phyloP scores from a whole-genome alignment of 208 protist genomes.

The Novymonas esmeraldas region DNA sequence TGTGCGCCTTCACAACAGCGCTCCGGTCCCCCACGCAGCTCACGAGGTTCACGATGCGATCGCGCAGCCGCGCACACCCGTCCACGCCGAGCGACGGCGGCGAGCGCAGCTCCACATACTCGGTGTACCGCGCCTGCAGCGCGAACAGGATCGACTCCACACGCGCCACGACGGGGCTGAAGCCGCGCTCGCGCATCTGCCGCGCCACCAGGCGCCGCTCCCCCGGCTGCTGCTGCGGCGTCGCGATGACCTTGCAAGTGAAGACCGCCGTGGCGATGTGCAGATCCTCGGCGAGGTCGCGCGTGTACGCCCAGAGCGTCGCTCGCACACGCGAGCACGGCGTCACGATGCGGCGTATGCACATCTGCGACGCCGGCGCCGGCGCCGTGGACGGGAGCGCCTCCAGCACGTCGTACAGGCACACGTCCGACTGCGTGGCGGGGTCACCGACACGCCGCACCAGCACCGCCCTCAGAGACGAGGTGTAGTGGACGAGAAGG shows the following conservation, averaged over 20 bases:
- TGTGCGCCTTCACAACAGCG: conserved; percentile 34
- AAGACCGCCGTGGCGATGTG: conserved; percentile 71
- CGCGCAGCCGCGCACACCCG: conserved; percentile 43
- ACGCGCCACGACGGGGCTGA: conserved; percentile 35
- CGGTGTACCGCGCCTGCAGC: conserved; percentile 40
- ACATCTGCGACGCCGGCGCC: conserved; percentile 21
- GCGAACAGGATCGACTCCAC: conserved; percentile 66
- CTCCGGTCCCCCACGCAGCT: conserved; percentile 50
- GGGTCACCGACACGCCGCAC: conserved; percentile 20
- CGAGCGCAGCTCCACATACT: conserved; percentile 45
- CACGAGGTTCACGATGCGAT: conserved; percentile 49
- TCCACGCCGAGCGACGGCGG: conserved; percentile 50
- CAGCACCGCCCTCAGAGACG: conserved; percentile 51
- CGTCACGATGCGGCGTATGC: conserved; percentile 35
- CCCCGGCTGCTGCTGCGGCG: conserved; percentile 10
- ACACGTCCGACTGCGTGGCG: conserved; percentile 16
- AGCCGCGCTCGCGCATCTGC: conserved; percentile 24
- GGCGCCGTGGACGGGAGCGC: conserved; percentile 2
- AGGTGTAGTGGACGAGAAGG: conserved; percentile 50
- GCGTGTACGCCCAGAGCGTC: conserved; percentile 26
- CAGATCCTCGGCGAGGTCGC: conserved; percentile 59
- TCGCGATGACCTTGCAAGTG: conserved; percentile 62
- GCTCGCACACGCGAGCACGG: conserved; percentile 29
- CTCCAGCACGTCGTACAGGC: conserved; percentile 61
- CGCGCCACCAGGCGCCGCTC: conserved; percentile 7